Conservation (phyloP, 768 basidiomycete species). For the Suillus subluteus region DNA sequence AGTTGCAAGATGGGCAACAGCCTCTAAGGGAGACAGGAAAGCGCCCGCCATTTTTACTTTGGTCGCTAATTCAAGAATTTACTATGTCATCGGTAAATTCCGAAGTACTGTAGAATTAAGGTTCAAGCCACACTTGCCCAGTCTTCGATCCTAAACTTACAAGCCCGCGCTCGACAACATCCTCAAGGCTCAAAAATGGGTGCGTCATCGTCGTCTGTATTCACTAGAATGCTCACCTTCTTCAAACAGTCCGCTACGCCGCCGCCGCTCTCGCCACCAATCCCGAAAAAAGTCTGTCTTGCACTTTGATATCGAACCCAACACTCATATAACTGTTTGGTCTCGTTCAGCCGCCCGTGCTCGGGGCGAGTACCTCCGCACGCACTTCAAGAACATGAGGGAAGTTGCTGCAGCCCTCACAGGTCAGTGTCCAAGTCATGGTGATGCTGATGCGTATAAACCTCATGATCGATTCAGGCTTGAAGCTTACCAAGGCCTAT, state of each 20-base stretch:
- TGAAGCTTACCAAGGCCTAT: constrained; percentile 95
- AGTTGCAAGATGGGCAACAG: constrained; percentile 72
- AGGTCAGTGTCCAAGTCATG: constrained; percentile 53
- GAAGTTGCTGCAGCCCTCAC: constrained; percentile 95
- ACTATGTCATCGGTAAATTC: constrained; percentile 20
- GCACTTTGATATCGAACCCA: not conserved
- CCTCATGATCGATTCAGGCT: constrained; percentile 51
- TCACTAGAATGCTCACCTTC: constrained; percentile 21
- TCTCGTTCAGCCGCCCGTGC: constrained; percentile 76
- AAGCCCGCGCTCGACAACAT: constrained; percentile 46
- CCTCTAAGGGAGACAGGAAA: constrained; percentile 71
- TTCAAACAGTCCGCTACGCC: constrained; percentile 84
- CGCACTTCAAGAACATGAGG: constrained; percentile 99
- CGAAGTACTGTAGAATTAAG: constrained; percentile 35
- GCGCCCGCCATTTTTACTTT: constrained; percentile 15
- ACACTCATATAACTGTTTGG: constrained; percentile 17
- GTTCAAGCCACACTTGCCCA: constrained; percentile 35
- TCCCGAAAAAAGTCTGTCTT: constrained; percentile 89
- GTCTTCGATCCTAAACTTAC: constrained; percentile 63
- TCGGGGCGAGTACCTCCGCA: constrained; percentile 96
- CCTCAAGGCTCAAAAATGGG: constrained; percentile 56
- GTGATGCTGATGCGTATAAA: not conserved
- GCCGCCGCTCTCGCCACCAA: constrained; percentile 84
- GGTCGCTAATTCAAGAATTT: too few species aligned
- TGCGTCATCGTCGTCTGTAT: constrained; percentile 41